Base-by-base conservation (phyloP, 768 basidiomycete genomes). In the Tylopilus sp. region DNA sequence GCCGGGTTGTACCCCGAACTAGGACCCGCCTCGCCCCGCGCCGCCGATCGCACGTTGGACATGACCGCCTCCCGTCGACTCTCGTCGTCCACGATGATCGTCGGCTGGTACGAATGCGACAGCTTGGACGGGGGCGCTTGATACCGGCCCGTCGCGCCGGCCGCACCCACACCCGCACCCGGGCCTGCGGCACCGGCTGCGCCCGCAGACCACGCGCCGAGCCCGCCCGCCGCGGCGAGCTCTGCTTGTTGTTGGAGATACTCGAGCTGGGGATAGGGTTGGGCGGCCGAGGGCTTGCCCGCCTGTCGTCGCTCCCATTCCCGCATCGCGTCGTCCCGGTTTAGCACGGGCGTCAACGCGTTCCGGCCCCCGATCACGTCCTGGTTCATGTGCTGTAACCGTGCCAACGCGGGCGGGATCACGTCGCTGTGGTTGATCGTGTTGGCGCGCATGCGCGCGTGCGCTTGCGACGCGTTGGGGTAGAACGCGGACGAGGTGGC, bases 241-340 rank as follows among this genome's bases (percentile, higher is more conserved):
- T 92, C 91, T 1, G 92, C 95, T 66, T 98, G 95, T 68, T 97
- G 93, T 59, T 96, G 92, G 45, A 98, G 72, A 65, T 82, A 91
- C 67, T 96, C 94, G 30, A 98, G 77, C 63, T 94, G 92, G 7
- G 89, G 92, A 63, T 95, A 93, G 24, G 87, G 85, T 63, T 87
- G 84, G 16, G 84, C 81, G n/a, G 83, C 82, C 13, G 76, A 71
- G 1, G 82, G 78, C 62, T 87, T 87, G 17, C 86, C 90, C 12
- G 84, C 73, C 65, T 93, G 89, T 56, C 94, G 76, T 59, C 93
- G 73, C 71, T 98, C 97, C 96, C 96, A 98, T 72, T 98, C 96
- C 38, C 87, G 83, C 77, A 92, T 88, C 40, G 91, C 88, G 57
- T 99, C 96, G 59, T 98, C 96, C 48, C 96, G 80, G 62, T 96